Evolutionary conservation across 768 basidiomycete genomes (phyloP).

Genomic region (Suillus ampliporus): DNA sequence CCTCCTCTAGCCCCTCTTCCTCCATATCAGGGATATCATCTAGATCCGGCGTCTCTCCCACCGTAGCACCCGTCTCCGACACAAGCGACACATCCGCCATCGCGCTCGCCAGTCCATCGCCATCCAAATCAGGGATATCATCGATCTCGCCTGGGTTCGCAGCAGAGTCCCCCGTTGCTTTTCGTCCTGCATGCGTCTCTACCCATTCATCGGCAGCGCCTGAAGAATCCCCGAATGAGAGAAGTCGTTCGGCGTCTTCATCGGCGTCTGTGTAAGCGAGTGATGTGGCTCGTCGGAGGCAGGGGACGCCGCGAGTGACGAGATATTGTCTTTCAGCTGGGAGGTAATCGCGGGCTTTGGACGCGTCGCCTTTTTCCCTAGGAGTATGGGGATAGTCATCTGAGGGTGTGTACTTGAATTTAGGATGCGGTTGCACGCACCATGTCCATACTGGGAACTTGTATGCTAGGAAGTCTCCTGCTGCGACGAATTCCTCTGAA

Average conservation of each 20-base stretch:
- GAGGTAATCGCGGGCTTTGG: constrained; percentile 90
- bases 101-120: constrained; percentile 48
- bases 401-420: constrained; percentile 10
- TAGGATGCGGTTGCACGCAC: constrained; percentile 49
- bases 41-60: constrained; percentile 81
- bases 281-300: constrained; percentile 90
- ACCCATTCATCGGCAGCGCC: constrained; percentile 91
- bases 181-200: constrained; percentile 91
- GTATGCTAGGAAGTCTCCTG: constrained; percentile 96
- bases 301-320: constrained; percentile 94
- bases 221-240: constrained; percentile 77
- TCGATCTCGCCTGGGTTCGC: constrained; percentile 71
- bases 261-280: constrained; percentile 95
- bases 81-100: constrained; percentile 53
- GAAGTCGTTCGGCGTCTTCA: constrained; percentile 92
- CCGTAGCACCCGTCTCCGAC: constrained; percentile 38
- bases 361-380: constrained; percentile 94
- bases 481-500: constrained; percentile 96
- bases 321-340: constrained; percentile 97
- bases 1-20: constrained; percentile 89
- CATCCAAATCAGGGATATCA: constrained; percentile 89
- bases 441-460: constrained; percentile 99
- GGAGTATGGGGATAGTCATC: constrained; percentile 11
- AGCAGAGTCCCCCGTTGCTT: constrained; percentile 53
- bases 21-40: constrained; percentile 99